Conservation (phyloP, 768 basidiomycete genomes). For the Gyrodon lividus region DNA sequence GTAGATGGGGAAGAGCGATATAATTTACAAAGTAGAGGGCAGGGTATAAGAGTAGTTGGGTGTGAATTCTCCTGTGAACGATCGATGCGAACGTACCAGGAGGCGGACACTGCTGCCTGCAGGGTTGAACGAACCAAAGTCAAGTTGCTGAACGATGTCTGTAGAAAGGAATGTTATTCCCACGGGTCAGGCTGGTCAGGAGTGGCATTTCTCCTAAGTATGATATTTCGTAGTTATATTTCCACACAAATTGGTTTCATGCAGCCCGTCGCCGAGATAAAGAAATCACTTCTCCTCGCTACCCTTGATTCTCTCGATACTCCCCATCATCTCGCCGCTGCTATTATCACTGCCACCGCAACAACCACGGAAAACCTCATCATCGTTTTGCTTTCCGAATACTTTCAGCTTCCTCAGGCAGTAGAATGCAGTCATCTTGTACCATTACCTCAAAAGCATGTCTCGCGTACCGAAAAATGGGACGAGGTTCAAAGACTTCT, state of each 20-base stretch:
- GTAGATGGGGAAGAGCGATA: not conserved
- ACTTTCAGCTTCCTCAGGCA: slow-evolving; percentile 43
- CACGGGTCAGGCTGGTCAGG: too few relatives aligned
- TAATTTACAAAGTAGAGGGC: not conserved
- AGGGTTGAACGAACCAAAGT: slow-evolving; percentile 1
- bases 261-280: not conserved
- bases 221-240: not conserved
- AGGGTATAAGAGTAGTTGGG: not conserved
- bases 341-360: slow-evolving; percentile 47
- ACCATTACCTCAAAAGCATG: not conserved
- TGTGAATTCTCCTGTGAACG: not conserved
- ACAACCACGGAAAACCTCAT: slow-evolving; percentile 50
- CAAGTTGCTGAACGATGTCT: too few relatives aligned
- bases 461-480: slow-evolving; percentile 54
- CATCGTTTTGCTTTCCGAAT: slow-evolving; percentile 63
- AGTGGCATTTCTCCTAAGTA: too few relatives aligned
- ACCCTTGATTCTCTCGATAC: slow-evolving; percentile 48
- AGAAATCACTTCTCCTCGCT: slow-evolving; percentile 49
- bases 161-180: not conserved
- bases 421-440: slow-evolving; percentile 1
- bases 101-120: not conserved
- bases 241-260: not conserved
- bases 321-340: slow-evolving; percentile 55
- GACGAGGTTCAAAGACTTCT: slow-evolving; percentile 71
- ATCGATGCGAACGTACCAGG: not conserved